These are phyloP conservation scores for Cytospora chrysosperma DNA, from an alignment of 2,329 filamentous ascomycete species.

Conservation along the genomic window DNA sequence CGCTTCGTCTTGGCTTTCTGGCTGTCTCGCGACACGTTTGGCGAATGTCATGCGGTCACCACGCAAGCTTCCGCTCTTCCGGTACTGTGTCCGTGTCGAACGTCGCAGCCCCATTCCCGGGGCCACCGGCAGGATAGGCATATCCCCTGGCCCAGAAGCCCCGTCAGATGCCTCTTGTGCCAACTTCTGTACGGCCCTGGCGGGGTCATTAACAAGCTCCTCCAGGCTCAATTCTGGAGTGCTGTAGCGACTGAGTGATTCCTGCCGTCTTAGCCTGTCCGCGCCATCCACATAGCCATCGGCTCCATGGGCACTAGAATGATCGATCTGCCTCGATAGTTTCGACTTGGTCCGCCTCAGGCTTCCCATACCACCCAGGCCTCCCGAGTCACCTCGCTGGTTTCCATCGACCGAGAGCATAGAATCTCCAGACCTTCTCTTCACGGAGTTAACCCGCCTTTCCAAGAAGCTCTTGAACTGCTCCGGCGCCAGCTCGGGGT, in stretches of 20 bases:
- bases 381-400: conserved; percentile 11
- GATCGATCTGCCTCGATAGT: conserved; percentile 88
- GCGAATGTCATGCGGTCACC: conserved; percentile 74
- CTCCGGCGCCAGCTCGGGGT: conserved; percentile 90
- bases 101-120: conserved; percentile 78
- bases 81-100: conserved; percentile 88
- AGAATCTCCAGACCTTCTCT: conserved; percentile 75
- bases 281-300: conserved; percentile 80
- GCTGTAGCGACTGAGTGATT: conserved; percentile 57
- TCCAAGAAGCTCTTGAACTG: conserved; percentile 98
- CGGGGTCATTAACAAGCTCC: conserved; percentile 77
- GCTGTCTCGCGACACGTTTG: conserved; percentile 64
- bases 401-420: conserved; percentile 53
- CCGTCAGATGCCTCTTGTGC: conserved; percentile 49
- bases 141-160: conserved; percentile 56
- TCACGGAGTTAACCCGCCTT: conserved; percentile 86
- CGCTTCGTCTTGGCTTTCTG: conserved; percentile 59
- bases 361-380: conserved; percentile 47
- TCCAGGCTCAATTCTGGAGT: conserved; percentile 70
- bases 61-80: conserved; percentile 78
- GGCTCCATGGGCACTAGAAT: conserved; percentile 54
- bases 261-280: conserved; percentile 72
- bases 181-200: conserved; percentile 68
- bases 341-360: conserved; percentile 90
- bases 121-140: conserved; percentile 79